Evolutionary conservation across 2,329 filamentous ascomycete species (phyloP).

Genomic region (Sclerotinia minor): DNA sequence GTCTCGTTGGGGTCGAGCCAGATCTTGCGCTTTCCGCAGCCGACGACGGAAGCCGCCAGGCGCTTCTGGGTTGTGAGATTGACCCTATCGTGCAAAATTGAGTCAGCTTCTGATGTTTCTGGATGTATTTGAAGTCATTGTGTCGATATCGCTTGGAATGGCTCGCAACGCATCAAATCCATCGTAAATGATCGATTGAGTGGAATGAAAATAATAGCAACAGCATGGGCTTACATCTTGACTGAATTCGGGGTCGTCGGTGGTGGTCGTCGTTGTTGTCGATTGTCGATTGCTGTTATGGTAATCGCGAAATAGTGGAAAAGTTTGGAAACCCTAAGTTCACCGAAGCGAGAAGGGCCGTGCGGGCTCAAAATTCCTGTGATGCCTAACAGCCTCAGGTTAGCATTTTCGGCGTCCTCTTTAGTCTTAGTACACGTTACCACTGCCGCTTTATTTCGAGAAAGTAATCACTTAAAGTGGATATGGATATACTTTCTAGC

Average conservation of each 20-base stretch:
- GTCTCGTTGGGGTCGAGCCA: constrained; percentile 99
- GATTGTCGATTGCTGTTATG: constrained; percentile 29
- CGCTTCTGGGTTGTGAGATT: constrained; percentile 99
- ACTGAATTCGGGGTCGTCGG: constrained; percentile 39
- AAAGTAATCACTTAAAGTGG: too few relatives aligned
- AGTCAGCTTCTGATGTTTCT: constrained; percentile 32
- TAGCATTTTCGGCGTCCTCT: too few relatives aligned
- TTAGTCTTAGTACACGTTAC: too few relatives aligned
- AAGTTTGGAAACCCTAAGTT: too few relatives aligned
- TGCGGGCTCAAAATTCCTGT: too few relatives aligned
- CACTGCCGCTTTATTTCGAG: too few relatives aligned
- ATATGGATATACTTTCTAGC: too few relatives aligned
- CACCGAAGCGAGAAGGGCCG: too few relatives aligned
- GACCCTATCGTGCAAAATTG: constrained; percentile 67
- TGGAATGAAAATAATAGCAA: constrained; percentile 15
- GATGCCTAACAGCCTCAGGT: too few relatives aligned
- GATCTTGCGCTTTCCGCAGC: constrained; percentile 99
- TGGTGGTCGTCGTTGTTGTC: constrained; percentile 40
- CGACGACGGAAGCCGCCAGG: constrained; percentile 96
- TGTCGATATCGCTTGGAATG: constrained; percentile 6
- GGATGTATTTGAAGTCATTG: constrained; percentile 25
- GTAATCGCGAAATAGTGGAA: too few relatives aligned
- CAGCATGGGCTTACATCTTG: constrained; percentile 40
- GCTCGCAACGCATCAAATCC: not conserved
- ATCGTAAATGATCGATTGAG: constrained; percentile 23